A percentile compares a stretch with the other conserved stretches of the same genome.
Evolutionary conservation across 768 basidiomycete species (phyloP).

Genomic region (Tricholoma terreum): DNA sequence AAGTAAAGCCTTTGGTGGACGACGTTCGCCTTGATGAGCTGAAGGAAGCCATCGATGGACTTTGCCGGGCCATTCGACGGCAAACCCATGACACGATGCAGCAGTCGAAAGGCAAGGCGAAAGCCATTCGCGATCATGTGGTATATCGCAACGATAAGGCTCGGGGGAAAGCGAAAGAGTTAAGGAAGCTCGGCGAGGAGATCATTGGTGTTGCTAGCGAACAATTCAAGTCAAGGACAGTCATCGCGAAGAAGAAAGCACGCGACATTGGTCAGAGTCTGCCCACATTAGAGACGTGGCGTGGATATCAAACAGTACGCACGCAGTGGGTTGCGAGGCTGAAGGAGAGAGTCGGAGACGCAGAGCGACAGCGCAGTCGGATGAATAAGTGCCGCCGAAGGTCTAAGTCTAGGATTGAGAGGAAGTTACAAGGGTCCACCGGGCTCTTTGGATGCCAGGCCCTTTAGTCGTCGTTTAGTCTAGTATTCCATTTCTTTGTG

Average conservation of each 20-base stretch:
- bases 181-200: conserved; percentile 47
- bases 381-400: conserved; percentile 1
- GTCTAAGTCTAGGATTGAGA: not conserved
- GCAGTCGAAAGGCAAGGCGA: conserved; percentile 47
- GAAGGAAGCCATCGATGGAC: conserved; percentile 55
- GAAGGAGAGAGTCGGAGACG: conserved; percentile 17
- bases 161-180: conserved; percentile 48
- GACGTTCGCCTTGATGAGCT: conserved; percentile 52
- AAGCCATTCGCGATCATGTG: conserved; percentile 42
- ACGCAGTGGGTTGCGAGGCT: conserved; percentile 28
- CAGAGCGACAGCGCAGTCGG: not conserved
- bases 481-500: not conserved
- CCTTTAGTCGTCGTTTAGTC: not conserved
- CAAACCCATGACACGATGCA: conserved; percentile 46
- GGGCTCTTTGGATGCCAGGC: not conserved
- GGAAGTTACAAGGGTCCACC: not conserved
- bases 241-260: conserved; percentile 18
- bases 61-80: conserved; percentile 46
- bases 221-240: conserved; percentile 38
- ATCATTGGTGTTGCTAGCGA: conserved; percentile 43
- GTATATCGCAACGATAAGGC: conserved; percentile 51
- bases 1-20: conserved; percentile 40
- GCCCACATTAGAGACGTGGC: conserved; percentile 31
- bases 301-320: conserved; percentile 30
- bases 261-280: conserved; percentile 13